Evolutionary conservation across 768 basidiomycete genomes (phyloP).

Genomic region (Fomitopsis pulvina): DNA sequence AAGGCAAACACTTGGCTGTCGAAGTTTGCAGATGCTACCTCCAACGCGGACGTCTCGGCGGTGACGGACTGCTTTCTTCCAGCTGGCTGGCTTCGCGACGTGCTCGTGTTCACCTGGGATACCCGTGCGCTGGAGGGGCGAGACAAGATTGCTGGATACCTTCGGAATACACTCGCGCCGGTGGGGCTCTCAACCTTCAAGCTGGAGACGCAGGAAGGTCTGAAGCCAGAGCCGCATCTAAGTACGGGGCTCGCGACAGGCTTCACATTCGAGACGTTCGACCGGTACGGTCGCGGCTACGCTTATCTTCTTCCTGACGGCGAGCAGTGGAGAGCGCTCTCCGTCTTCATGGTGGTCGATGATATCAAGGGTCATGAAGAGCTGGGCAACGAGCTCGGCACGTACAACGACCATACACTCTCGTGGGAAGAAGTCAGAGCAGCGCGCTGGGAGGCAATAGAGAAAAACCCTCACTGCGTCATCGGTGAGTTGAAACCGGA

Average conservation of each 20-base stretch:
- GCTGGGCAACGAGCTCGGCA: slow-evolving; percentile 20
- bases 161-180: slow-evolving; percentile 17
- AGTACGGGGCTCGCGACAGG: slow-evolving; percentile 13
- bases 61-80: slow-evolving; percentile 24
- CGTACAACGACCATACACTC: slow-evolving; percentile 31
- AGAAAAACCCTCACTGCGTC: slow-evolving; percentile 32
- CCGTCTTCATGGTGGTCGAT: slow-evolving; percentile 11
- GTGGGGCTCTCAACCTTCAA: slow-evolving; percentile 20
- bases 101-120: slow-evolving; percentile 39
- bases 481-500: slow-evolving; percentile 31
- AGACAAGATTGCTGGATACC: slow-evolving; percentile 28
- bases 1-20: slow-evolving; percentile 25
- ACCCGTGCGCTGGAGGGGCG: slow-evolving; percentile 29
- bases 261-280: slow-evolving; percentile 31
- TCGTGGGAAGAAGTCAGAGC: slow-evolving; percentile 21
- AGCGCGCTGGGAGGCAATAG: slow-evolving; percentile 29
- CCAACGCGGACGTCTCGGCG: slow-evolving; percentile 16
- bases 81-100: slow-evolving; percentile 35
- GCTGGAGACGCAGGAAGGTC: slow-evolving; percentile 10
- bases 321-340: slow-evolving; percentile 30
- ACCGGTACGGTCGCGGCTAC: slow-evolving; percentile 28
- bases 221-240: slow-evolving; percentile 6
- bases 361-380: slow-evolving; percentile 31
- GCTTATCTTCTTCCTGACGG: slow-evolving; percentile 23
- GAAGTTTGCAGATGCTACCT: slow-evolving; percentile 16